These are phyloP conservation scores for Euphorbia peplus DNA, from an alignment of 345 rosid species.

Conservation along the genomic window DNA sequence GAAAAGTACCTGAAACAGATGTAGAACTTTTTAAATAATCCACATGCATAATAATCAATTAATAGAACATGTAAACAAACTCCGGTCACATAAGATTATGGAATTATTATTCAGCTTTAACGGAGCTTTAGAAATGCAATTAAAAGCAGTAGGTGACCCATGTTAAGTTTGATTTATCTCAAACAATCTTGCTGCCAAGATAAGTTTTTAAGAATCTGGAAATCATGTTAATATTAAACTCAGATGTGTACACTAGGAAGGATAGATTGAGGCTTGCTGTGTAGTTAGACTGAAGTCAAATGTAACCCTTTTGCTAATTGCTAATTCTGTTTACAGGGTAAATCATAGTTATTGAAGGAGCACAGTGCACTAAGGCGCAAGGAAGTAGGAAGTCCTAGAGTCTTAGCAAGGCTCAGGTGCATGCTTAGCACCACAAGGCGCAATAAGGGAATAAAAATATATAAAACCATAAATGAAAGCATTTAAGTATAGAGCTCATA, in stretches of 20 bases:
- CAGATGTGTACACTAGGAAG: not conserved
- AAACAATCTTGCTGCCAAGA: not conserved
- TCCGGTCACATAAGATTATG: not conserved
- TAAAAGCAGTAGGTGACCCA: not conserved
- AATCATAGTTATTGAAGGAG: not conserved
- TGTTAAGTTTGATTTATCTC: not conserved
- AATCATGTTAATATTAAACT: not conserved
- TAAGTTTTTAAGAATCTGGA: not conserved
- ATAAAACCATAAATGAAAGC: too few relatives aligned
- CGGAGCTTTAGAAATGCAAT: not conserved
- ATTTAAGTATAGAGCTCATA: too few relatives aligned
- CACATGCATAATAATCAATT: not conserved
- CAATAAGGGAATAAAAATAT: too few relatives aligned
- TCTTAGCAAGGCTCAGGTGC: too few relatives aligned
- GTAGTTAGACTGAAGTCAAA: not conserved
- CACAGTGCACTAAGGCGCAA: too few relatives aligned
- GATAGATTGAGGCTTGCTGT: not conserved
- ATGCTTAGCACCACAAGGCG: too few relatives aligned
- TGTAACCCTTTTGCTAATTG: not conserved
- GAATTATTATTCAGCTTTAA: not conserved
- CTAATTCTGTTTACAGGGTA: not conserved
- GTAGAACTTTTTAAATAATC: slow-evolving; percentile 2
- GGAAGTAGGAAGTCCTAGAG: too few relatives aligned
- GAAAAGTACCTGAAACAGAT: slow-evolving; percentile 71
- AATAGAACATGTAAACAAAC: not conserved